Evolutionary conservation across 768 basidiomycete genomes (phyloP).

Genomic region (Trametes coccinea): DNA sequence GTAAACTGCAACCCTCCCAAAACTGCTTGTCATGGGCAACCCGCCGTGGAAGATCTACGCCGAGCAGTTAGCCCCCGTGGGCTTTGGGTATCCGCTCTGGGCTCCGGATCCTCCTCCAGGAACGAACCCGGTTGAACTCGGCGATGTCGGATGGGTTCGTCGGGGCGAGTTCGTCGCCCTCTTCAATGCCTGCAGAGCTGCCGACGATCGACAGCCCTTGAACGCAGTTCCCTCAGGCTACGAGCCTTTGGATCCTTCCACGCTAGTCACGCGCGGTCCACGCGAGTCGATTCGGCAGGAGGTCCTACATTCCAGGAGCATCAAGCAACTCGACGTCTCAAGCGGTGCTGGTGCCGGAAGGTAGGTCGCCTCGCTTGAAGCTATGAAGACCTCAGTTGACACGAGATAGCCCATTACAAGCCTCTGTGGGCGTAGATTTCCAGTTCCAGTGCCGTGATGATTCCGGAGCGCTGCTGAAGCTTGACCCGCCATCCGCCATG

Average conservation of each 20-base stretch:
- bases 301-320: background rate
- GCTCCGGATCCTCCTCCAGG: background rate
- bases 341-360: background rate
- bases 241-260: background rate
- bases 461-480: slow-evolving; percentile 12
- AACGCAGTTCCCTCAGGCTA: background rate
- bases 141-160: slow-evolving; percentile 10
- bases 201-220: background rate
- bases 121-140: background rate
- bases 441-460: slow-evolving; percentile 13
- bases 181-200: slow-evolving; percentile 4
- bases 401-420: background rate
- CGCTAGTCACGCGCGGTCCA: background rate
- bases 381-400: background rate
- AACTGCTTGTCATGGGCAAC: too few species aligned
- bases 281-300: background rate
- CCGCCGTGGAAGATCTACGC: slow-evolving; percentile 6
- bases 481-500: background rate
- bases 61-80: background rate
- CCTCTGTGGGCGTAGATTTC: background rate
- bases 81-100: slow-evolving; percentile 3
- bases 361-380: background rate
- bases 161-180: slow-evolving; percentile 5
- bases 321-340: slow-evolving; percentile 2
- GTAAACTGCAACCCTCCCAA: too few species aligned